These are phyloP conservation scores for Blastocystis sp. DNA, from an alignment of 352 stramenopile species.

Conservation along the genomic window DNA sequence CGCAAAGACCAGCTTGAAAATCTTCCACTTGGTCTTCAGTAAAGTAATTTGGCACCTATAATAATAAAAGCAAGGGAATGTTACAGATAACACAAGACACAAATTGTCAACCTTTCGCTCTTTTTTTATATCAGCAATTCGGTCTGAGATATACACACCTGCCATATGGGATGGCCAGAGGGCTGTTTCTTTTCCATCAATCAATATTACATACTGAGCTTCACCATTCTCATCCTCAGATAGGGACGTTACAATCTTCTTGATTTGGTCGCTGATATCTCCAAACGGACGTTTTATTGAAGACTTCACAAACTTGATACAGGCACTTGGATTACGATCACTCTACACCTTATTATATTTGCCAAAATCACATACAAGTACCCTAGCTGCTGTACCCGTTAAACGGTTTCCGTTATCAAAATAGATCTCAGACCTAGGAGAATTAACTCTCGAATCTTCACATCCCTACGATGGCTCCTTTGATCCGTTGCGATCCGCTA, in stretches of 20 bases:
- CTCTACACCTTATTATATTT: not conserved
- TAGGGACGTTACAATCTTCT: not conserved
- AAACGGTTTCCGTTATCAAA: constrained; percentile 55
- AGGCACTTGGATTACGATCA: not conserved
- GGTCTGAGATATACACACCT: constrained; percentile 28
- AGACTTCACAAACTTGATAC: constrained; percentile 28
- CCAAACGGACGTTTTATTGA: constrained; percentile 56
- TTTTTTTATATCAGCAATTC: constrained; percentile 49
- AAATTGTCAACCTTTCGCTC: constrained; percentile 15
- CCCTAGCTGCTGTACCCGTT: not conserved
- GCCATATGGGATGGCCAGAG: constrained; percentile 2
- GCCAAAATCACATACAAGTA: not conserved
- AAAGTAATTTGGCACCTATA: constrained; percentile 28
- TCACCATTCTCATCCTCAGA: not conserved
- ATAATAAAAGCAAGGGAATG: not conserved
- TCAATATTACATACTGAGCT: not conserved
- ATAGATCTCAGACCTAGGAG: constrained; percentile 22
- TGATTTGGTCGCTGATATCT: not conserved
- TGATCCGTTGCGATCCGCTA: constrained; percentile 26
- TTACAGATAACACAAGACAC: constrained; percentile 33
- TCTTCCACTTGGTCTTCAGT: constrained; percentile 7
- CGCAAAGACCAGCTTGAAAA: constrained; percentile 6
- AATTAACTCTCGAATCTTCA: not conserved
- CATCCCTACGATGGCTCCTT: constrained; percentile 27
- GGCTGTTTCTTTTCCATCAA: not conserved